Evolutionary conservation across 345 rosid genomes (phyloP), one percentile per base, ranked within the genome.

Genomic region (Microcos paniculata): DNA sequence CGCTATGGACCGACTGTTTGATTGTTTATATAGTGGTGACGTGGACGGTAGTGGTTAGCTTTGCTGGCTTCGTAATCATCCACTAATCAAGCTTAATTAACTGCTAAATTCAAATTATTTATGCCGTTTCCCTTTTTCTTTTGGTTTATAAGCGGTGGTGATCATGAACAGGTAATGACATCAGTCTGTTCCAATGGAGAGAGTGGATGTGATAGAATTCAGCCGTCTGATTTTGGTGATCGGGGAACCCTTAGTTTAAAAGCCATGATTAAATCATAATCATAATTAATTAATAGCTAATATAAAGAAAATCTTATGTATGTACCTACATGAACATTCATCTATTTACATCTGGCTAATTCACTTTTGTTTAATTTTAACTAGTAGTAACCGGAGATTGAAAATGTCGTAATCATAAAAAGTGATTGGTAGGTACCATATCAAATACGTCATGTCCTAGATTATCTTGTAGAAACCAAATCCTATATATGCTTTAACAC

Each of bases 1-100:
- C 18, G 48, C 73, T 56, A 57, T n/a, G n/a, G 57, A 81, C 88
- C 89, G 91, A 84, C 94, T 86, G 77, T 64, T 26, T 53, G 87
- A 79, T 80, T 84, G 67, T 86, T 84, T 86, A 81, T 56, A 30
- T 2, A 1, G 55, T 13, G 66, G 68, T 80, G 84, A 83, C 30
- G 84, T 79, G 80, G 83, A 77, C 70, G 42, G 62, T 16, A 10
- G 72, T 63, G 72, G 65, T 73, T 75, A 56, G 78, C 55, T 65
- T 58, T 31, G 79, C 57, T 78, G 71, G 75, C 40, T 71, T 77
- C 78, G 40, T 78, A 73, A 70, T 53, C 75, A 38, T n/a, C 45
- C 71, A 76, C 67, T 70, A 62, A 77, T 75, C 18, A 35, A 58
- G 28, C 58, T 76, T 70, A 51, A 62, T 55, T 49, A 76, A 61